A percentile compares a stretch with the other conserved stretches of the same genome.
phyloP scores from a whole-genome alignment of 371 early-diverging fungal species.

The Actinomucor elegans region DNA sequence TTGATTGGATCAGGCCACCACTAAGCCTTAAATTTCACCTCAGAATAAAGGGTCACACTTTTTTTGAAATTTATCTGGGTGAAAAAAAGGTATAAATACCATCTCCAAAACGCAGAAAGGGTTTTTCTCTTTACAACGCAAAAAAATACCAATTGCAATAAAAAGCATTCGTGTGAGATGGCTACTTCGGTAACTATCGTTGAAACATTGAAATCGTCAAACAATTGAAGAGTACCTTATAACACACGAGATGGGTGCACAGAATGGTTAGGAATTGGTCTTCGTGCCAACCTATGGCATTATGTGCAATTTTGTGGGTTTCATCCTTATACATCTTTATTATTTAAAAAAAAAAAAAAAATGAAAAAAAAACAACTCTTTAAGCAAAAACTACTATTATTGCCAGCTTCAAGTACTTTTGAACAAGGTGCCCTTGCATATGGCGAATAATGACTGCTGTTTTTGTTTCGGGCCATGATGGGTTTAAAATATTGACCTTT shows the following conservation, averaged over 20 bases:
- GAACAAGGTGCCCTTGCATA: too few relatives aligned
- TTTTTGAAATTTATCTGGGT: neutral
- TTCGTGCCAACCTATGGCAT: constrained; percentile 31
- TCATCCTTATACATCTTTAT: constrained; percentile 11
- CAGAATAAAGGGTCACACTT: neutral
- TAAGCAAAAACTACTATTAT: too few relatives aligned
- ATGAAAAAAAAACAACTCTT: neutral
- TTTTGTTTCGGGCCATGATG: too few relatives aligned
- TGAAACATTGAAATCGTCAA: constrained; percentile 39
- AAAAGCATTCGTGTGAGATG: constrained; percentile 43
- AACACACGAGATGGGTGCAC: constrained; percentile 33
- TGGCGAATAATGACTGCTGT: too few relatives aligned
- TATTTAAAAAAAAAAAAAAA: neutral
- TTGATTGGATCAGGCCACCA: too few relatives aligned
- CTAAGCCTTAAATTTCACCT: constrained; percentile 8
- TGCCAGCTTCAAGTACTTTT: too few relatives aligned
- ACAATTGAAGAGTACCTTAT: constrained; percentile 29
- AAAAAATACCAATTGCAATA: constrained; percentile 27
- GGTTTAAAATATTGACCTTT: too few relatives aligned
- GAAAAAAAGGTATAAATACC: constrained; percentile 23
- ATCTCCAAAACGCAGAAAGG: constrained; percentile 4
- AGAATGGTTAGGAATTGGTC: constrained; percentile 26
- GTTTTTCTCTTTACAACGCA: constrained; percentile 27
- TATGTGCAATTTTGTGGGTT: constrained; percentile 32
- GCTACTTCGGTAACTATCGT: constrained; percentile 25